These are phyloP conservation scores for Phascolomyces articulosus DNA, from an alignment of 371 early-diverging fungal genomes.

Conservation along the genomic window DNA sequence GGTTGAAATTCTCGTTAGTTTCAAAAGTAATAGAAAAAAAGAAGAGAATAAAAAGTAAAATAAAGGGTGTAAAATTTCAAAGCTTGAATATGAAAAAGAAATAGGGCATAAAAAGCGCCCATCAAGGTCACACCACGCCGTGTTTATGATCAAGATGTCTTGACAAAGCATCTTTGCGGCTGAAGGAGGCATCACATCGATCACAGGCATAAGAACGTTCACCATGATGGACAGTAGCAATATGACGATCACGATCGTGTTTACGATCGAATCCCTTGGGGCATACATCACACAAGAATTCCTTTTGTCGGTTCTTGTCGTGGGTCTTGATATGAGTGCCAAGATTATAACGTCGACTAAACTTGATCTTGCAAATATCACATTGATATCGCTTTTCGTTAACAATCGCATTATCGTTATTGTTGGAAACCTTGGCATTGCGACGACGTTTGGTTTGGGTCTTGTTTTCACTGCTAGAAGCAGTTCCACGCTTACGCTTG, in stretches of 20 bases:
- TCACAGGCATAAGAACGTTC: conserved; percentile 62
- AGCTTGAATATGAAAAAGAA: background rate
- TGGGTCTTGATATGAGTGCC: conserved; percentile 77
- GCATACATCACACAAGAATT: conserved; percentile 62
- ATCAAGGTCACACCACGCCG: conserved; percentile 9
- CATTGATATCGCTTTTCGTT: conserved; percentile 50
- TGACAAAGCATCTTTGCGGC: conserved; percentile 72
- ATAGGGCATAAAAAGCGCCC: background rate
- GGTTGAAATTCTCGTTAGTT: background rate
- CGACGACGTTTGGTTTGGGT: conserved; percentile 54
- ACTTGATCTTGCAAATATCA: conserved; percentile 56
- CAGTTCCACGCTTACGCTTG: conserved; percentile 8
- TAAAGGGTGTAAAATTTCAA: background rate
- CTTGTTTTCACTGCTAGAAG: background rate
- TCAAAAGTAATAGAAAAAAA: background rate
- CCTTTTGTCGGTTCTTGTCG: conserved; percentile 63
- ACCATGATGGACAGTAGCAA: conserved; percentile 64
- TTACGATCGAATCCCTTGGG: conserved; percentile 64
- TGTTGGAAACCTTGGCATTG: conserved; percentile 21
- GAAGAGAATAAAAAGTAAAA: background rate
- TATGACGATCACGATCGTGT: conserved; percentile 78
- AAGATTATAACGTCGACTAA: conserved; percentile 77
- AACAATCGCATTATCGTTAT: conserved; percentile 42
- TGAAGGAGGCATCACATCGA: conserved; percentile 63
- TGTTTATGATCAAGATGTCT: conserved; percentile 48